These are phyloP conservation scores for Phoenix dactylifera DNA, from an alignment of 176 grass and related monocot species.

Conservation along the genomic window DNA sequence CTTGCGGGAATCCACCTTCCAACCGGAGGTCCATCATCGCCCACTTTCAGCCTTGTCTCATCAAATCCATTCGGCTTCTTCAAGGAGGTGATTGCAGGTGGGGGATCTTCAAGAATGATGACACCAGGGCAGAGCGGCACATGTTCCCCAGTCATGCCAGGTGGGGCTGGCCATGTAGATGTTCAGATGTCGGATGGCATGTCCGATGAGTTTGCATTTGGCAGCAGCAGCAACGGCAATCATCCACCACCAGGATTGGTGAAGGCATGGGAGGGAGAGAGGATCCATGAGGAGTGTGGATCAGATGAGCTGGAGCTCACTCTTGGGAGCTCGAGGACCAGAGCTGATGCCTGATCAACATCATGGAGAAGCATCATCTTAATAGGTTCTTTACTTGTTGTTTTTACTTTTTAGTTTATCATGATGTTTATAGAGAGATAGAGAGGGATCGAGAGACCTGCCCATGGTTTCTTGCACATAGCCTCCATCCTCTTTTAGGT, in stretches of 20 bases:
- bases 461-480: conserved; percentile 29
- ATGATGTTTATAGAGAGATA: too few species aligned
- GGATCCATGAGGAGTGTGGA: conserved; percentile 74
- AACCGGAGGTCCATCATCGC: conserved; percentile 31
- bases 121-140: conserved; percentile 80
- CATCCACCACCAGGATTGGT: conserved; percentile 32
- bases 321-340: conserved; percentile 63
- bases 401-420: too few species aligned
- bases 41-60: conserved; percentile 75
- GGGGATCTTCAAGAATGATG: conserved; percentile 58
- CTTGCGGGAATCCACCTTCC: conserved; percentile 11
- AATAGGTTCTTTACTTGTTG: too few species aligned
- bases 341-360: conserved; percentile 7
- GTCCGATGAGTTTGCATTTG: conserved; percentile 79
- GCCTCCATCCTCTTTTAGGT: conserved; percentile 18
- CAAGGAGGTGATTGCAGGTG: conserved; percentile 29
- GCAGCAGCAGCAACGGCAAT: conserved; percentile 44
- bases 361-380: not conserved
- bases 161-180: conserved; percentile 26
- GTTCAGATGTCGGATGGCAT: conserved; percentile 44
- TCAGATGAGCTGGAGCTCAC: conserved; percentile 92
- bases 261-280: conserved; percentile 91
- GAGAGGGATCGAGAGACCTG: conserved; percentile 13
- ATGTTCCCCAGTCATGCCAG: conserved; percentile 55
- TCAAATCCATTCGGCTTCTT: conserved; percentile 63